Evolutionary conservation across 1,284 basidiomycete genomes (phyloP).

Genomic region (Caloboletus firmus): DNA sequence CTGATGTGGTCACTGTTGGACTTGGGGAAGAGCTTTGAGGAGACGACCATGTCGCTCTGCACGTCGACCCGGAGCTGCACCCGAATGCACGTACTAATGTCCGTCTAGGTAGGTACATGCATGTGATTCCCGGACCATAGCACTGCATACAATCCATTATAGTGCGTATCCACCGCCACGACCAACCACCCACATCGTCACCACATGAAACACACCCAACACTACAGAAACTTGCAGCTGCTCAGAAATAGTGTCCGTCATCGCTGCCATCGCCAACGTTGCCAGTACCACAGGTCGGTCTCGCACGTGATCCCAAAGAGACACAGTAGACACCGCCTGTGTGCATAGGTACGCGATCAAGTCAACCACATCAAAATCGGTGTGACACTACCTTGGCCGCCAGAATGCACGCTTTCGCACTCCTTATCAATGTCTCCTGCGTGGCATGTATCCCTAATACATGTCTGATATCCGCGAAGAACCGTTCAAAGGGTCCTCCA

Average conservation of each 20-base stretch:
- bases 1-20: not conserved
- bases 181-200: slow-evolving; percentile 23
- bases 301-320: slow-evolving; percentile 22
- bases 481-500: not conserved
- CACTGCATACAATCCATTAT: not conserved
- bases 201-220: slow-evolving; percentile 42
- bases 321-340: slow-evolving; percentile 29
- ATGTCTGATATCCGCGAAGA: slow-evolving; percentile 13
- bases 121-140: slow-evolving; percentile 20
- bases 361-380: slow-evolving; percentile 22
- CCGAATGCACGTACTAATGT: not conserved
- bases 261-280: slow-evolving; percentile 39
- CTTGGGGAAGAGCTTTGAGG: slow-evolving; percentile 18
- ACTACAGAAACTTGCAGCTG: slow-evolving; percentile 38
- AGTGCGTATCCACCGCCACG: not conserved
- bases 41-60: slow-evolving; percentile 21
- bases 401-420: slow-evolving; percentile 44
- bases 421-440: slow-evolving; percentile 27
- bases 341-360: slow-evolving; percentile 22
- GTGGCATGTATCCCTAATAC: slow-evolving; percentile 13
- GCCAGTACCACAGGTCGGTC: slow-evolving; percentile 34
- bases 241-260: slow-evolving; percentile 50
- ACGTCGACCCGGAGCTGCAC: not conserved
- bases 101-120: not conserved
- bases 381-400: slow-evolving; percentile 46